Conservation (phyloP, 495 filamentous ascomycete species). For the Neurospora terricola region DNA sequence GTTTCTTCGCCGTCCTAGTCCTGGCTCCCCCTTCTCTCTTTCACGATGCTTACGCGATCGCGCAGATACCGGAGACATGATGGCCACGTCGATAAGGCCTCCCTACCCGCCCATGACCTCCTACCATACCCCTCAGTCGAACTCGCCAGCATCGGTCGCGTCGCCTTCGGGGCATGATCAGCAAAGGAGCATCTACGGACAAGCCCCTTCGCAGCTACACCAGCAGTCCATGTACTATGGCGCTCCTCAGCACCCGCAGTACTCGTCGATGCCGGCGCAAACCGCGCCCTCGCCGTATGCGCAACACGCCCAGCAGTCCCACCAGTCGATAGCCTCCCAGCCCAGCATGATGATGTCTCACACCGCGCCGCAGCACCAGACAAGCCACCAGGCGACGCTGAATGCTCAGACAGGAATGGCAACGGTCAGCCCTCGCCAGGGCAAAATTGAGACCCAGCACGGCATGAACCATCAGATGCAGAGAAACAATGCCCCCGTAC, state of each 20-base stretch:
- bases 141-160: slow-evolving; percentile 90
- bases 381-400: slow-evolving; percentile 35
- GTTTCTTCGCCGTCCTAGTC: slow-evolving; percentile 24
- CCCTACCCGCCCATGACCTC: slow-evolving; percentile 70
- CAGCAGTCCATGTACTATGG: slow-evolving; percentile 68
- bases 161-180: slow-evolving; percentile 85
- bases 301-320: slow-evolving; percentile 60
- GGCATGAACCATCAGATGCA: slow-evolving; percentile 44
- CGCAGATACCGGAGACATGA: slow-evolving; percentile 77
- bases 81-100: slow-evolving; percentile 81
- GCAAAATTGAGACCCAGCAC: slow-evolving; percentile 49
- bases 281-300: slow-evolving; percentile 65
- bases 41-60: slow-evolving; percentile 17
- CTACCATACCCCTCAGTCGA: slow-evolving; percentile 92
- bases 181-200: slow-evolving; percentile 74
- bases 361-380: slow-evolving; percentile 39
- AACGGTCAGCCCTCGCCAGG: slow-evolving; percentile 50
- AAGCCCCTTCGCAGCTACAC: slow-evolving; percentile 65
- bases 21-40: neutral
- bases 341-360: slow-evolving; percentile 51
- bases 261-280: slow-evolving; percentile 57
- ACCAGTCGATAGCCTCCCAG: slow-evolving; percentile 48
- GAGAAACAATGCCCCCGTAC: slow-evolving; percentile 43
- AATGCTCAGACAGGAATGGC: slow-evolving; percentile 39
- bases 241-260: slow-evolving; percentile 45